A percentile compares a stretch with the other conserved stretches of the same genome.
Conservation (phyloP, 208 protist species). For the Acanthamoeba triangularis region DNA sequence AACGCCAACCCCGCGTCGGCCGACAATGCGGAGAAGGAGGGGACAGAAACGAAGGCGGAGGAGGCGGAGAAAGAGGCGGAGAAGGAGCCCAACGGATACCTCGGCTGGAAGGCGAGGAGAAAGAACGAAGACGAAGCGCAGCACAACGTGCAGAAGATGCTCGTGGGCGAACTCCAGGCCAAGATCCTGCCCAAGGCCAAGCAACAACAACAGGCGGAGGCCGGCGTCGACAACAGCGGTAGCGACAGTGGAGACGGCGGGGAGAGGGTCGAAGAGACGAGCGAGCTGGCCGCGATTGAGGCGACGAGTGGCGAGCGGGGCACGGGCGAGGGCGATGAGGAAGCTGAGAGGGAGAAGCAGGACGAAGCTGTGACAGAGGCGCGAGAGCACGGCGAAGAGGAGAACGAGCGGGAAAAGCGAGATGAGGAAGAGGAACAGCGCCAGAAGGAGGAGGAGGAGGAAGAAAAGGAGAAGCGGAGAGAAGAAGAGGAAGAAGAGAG, state of each 20-base stretch:
- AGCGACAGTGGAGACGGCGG: not conserved
- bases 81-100: not conserved
- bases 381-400: not conserved
- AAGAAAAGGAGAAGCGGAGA: too few relatives aligned
- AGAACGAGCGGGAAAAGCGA: not conserved
- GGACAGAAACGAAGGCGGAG: not conserved
- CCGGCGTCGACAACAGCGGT: not conserved
- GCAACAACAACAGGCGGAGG: not conserved
- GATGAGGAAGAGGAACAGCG: too few relatives aligned
- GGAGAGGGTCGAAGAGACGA: not conserved
- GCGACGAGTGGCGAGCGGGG: not conserved
- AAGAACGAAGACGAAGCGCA: not conserved
- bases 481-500: not conserved
- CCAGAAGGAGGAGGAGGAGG: too few relatives aligned
- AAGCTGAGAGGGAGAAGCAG: too few relatives aligned
- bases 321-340: too few relatives aligned
- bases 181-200: not conserved
- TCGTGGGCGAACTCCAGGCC: constrained; percentile 3
- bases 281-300: not conserved
- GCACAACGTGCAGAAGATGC: not conserved
- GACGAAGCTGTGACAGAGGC: too few relatives aligned
- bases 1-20: not conserved
- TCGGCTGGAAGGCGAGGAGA: not conserved
- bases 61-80: not conserved
- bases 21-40: not conserved